phyloP scores from a whole-genome alignment of 345 rosid genomes.

The Corchorus olitorius region DNA sequence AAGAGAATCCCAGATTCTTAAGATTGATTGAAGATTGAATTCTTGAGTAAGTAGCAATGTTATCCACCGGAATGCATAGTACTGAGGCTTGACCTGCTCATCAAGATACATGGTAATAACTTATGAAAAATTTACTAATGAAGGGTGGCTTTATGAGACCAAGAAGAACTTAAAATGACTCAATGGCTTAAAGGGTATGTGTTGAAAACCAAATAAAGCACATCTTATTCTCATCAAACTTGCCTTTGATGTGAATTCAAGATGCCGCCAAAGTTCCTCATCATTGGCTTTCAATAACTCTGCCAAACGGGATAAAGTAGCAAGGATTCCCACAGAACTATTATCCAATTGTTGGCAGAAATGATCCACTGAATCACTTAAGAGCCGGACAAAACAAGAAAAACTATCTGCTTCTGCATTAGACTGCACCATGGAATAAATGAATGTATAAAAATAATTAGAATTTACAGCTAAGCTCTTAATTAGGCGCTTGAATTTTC shows the following conservation, averaged over 20 bases:
- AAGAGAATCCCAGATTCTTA: conserved; percentile 80
- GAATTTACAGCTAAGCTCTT: neutral
- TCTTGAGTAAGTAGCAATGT: conserved; percentile 76
- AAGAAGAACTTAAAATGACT: too few species aligned
- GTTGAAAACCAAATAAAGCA: neutral
- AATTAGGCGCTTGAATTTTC: neutral
- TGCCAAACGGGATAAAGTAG: conserved; percentile 61
- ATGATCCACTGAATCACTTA: conserved; percentile 74
- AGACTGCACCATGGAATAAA: conserved; percentile 37
- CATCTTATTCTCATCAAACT: neutral
- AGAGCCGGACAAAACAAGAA: conserved; percentile 57
- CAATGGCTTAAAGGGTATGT: too few species aligned
- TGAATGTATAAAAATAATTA: neutral
- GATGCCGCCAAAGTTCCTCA: conserved; percentile 72
- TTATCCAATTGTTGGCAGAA: conserved; percentile 73
- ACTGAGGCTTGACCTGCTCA: conserved; percentile 71
- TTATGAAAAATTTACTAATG: neutral
- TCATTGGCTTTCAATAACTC: conserved; percentile 61
- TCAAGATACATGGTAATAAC: neutral
- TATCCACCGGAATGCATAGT: conserved; percentile 56
- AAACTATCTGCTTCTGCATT: conserved; percentile 72
- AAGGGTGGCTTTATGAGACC: neutral
- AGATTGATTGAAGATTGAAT: conserved; percentile 58
- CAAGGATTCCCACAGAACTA: conserved; percentile 65
- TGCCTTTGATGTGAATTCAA: conserved; percentile 58